These are phyloP conservation scores for Fonsecaea monophora DNA, from an alignment of 2,329 filamentous ascomycete species.

Conservation along the genomic window DNA sequence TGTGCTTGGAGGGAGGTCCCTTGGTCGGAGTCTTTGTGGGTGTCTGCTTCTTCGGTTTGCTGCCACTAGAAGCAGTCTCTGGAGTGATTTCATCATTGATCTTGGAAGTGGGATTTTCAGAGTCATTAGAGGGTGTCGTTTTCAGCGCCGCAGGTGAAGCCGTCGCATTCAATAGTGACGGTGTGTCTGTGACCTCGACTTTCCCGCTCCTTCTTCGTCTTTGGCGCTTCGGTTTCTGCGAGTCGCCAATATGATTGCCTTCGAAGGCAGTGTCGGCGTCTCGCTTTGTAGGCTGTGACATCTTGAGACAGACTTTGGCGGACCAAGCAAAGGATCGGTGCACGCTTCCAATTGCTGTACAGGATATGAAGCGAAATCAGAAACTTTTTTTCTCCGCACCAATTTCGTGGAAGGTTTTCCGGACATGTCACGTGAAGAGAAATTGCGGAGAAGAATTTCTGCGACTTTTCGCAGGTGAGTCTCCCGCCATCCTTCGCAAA, in stretches of 20 bases:
- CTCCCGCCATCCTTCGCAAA: neutral
- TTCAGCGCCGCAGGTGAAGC: neutral
- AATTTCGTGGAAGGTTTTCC: slow-evolving; percentile 21
- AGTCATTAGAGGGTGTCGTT: neutral
- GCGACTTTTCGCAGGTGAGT: neutral
- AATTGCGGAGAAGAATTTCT: slow-evolving; percentile 20
- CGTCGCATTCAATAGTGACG: neutral
- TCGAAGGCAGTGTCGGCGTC: slow-evolving; percentile 36
- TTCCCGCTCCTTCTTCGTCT: slow-evolving; percentile 45
- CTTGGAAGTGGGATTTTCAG: neutral
- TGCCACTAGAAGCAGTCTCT: neutral
- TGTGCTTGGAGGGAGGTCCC: neutral
- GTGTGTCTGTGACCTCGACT: neutral
- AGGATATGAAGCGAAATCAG: neutral
- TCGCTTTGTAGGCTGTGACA: slow-evolving; percentile 33
- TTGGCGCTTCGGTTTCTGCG: slow-evolving; percentile 24
- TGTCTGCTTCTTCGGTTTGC: neutral
- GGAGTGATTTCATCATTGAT: neutral
- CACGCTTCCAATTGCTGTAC: slow-evolving; percentile 3
- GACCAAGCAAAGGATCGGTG: neutral
- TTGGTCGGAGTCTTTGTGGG: neutral
- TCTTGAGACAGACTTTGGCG: slow-evolving; percentile 6
- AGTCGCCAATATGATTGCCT: neutral
- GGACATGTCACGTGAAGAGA: neutral
- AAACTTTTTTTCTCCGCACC: slow-evolving; percentile 34